A percentile compares a stretch with the other conserved stretches of the same genome.
Evolutionary conservation across 352 stramenopile species (phyloP).

Genomic region (Pythium rishiriense): DNA sequence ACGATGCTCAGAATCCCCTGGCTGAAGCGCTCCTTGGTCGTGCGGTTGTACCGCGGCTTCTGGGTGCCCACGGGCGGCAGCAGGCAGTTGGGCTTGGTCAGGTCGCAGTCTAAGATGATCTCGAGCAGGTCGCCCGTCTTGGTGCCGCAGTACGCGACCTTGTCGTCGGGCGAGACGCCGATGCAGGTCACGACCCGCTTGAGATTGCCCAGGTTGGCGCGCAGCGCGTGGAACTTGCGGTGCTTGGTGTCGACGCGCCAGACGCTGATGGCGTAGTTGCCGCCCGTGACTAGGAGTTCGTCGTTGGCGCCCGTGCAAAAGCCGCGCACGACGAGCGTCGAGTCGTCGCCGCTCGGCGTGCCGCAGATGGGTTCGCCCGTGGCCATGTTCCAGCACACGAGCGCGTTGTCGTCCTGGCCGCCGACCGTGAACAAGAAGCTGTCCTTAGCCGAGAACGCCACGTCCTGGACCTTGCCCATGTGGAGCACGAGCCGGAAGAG

Average conservation of each 20-base stretch:
- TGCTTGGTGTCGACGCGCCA: slow-evolving; percentile 86
- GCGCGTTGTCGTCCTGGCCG: slow-evolving; percentile 96
- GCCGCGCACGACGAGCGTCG: slow-evolving; percentile 83
- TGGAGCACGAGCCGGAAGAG: slow-evolving; percentile 94
- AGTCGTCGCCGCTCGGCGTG: slow-evolving; percentile 92
- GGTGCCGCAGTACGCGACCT: slow-evolving; percentile 93
- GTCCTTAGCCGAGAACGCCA: slow-evolving; percentile 90
- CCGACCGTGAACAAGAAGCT: slow-evolving; percentile 92
- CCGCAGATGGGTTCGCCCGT: slow-evolving; percentile 91
- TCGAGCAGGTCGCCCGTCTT: slow-evolving; percentile 96
- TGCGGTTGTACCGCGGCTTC: slow-evolving; percentile 87
- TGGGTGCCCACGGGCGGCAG: slow-evolving; percentile 75
- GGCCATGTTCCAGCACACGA: slow-evolving; percentile 95
- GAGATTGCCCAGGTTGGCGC: slow-evolving; percentile 93
- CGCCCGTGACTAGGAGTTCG: slow-evolving; percentile 93
- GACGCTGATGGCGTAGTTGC: slow-evolving; percentile 93
- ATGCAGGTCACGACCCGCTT: slow-evolving; percentile 94
- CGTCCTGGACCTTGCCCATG: slow-evolving; percentile 92
- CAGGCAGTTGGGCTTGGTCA: slow-evolving; percentile 88
- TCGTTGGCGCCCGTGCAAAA: slow-evolving; percentile 87
- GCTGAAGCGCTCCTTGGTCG: slow-evolving; percentile 92
- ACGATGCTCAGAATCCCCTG: slow-evolving; percentile 89
- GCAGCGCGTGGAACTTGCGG: slow-evolving; percentile 93
- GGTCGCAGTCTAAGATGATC: slow-evolving; percentile 93
- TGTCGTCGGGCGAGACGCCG: slow-evolving; percentile 91